phyloP scores from a whole-genome alignment of 176 grass and related monocot genomes.

The Carex cristatella region DNA sequence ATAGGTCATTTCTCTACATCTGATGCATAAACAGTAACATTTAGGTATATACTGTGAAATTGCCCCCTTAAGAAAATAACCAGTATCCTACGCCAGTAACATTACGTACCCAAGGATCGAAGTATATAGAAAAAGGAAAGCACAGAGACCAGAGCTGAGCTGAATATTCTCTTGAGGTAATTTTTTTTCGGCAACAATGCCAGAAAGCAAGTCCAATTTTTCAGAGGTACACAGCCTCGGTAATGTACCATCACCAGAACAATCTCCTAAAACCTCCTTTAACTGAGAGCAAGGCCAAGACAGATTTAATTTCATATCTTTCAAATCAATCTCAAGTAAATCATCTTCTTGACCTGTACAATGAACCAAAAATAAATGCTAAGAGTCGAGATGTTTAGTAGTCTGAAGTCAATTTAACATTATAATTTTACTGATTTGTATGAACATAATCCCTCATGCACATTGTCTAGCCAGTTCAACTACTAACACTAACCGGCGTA shows the following conservation, averaged over 20 bases:
- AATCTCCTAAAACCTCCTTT: constrained; percentile 28
- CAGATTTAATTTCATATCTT: constrained; percentile 47
- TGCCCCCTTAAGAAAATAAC: neutral
- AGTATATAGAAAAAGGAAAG: constrained; percentile 77
- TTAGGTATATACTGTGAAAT: too few species aligned
- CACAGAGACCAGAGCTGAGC: constrained; percentile 48
- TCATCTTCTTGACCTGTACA: constrained; percentile 21
- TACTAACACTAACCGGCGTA: neutral
- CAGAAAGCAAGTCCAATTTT: constrained; percentile 24
- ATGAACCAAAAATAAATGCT: neutral
- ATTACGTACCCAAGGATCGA: constrained; percentile 55
- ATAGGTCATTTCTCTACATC: too few species aligned
- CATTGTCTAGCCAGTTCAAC: neutral
- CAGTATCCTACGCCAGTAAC: neutral
- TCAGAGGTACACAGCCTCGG: constrained; percentile 33
- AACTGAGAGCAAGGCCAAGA: constrained; percentile 54
- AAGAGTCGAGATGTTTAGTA: neutral
- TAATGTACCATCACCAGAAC: neutral
- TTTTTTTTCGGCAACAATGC: constrained; percentile 34
- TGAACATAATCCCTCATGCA: neutral
- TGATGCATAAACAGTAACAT: too few species aligned
- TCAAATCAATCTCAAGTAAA: constrained; percentile 51
- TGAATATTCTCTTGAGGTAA: constrained; percentile 68
- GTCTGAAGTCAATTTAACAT: neutral
- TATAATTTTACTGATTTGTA: neutral